Conservation (phyloP, 139 green algal genomes). For the Edaphochlamys debaryana region DNA sequence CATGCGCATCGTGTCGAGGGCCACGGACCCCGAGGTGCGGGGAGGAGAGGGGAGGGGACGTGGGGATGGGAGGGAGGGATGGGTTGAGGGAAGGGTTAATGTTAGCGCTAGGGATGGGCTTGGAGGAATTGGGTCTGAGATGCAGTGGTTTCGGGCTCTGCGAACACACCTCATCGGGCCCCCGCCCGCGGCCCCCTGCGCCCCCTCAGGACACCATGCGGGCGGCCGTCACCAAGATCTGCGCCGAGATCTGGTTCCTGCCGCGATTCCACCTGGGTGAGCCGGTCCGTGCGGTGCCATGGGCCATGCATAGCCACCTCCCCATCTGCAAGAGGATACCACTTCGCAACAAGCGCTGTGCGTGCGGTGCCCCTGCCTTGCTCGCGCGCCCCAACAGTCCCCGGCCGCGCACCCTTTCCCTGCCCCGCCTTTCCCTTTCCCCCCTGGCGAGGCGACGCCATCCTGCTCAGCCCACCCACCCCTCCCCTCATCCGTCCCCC, state of each 20-base stretch:
- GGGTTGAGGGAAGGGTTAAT: not conserved
- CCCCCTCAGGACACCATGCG: conserved; percentile 70
- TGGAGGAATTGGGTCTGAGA: too few relatives aligned
- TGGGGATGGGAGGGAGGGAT: not conserved
- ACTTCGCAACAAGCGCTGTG: not conserved
- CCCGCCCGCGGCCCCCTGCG: too few relatives aligned
- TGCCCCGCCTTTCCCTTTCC: too few relatives aligned
- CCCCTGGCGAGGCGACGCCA: too few relatives aligned
- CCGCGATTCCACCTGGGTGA: conserved; percentile 25
- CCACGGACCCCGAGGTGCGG: conserved; percentile 24
- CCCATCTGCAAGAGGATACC: not conserved
- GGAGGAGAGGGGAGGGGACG: too few relatives aligned
- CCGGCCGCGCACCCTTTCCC: too few relatives aligned
- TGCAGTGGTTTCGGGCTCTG: too few relatives aligned
- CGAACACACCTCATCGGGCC: too few relatives aligned
- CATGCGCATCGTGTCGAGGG: conserved; percentile 62
- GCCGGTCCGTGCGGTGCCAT: not conserved
- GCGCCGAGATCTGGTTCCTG: conserved; percentile 67
- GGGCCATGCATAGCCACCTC: too few relatives aligned
- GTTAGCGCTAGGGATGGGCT: too few relatives aligned
- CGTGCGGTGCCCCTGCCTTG: not conserved
- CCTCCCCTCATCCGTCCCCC: too few relatives aligned
- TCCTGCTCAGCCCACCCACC: too few relatives aligned
- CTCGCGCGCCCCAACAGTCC: not conserved
- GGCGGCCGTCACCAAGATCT: conserved; percentile 67